Conservation (phyloP, 2,329 filamentous ascomycete species). For the Dothistroma septosporum region DNA sequence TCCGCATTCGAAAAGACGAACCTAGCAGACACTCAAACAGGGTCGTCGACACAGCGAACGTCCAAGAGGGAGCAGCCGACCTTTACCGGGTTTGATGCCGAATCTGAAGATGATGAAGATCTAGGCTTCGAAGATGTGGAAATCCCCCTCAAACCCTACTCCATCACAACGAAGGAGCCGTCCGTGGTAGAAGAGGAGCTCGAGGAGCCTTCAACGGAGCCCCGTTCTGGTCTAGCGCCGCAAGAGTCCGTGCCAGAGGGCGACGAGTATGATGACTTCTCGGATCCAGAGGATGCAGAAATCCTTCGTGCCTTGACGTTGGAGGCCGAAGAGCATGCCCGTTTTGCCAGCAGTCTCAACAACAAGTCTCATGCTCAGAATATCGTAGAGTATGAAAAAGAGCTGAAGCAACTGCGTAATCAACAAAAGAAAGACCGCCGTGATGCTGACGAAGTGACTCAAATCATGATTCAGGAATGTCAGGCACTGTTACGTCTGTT, state of each 20-base stretch:
- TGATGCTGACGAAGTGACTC: slow-evolving; percentile 94
- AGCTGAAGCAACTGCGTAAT: slow-evolving; percentile 79
- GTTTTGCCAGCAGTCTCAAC: slow-evolving; percentile 85
- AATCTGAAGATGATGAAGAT: slow-evolving; percentile 35
- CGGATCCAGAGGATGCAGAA: slow-evolving; percentile 88
- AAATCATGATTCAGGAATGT: slow-evolving; percentile 93
- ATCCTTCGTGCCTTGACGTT: slow-evolving; percentile 78
- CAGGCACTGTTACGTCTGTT: slow-evolving; percentile 87
- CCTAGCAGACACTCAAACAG: background rate
- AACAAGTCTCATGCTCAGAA: slow-evolving; percentile 66
- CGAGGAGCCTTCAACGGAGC: slow-evolving; percentile 26
- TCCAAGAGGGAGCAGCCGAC: background rate
- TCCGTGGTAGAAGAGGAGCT: slow-evolving; percentile 14
- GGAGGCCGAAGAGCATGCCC: slow-evolving; percentile 89
- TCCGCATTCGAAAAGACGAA: background rate
- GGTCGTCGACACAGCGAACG: background rate
- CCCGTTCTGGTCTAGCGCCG: slow-evolving; percentile 33
- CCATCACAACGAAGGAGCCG: slow-evolving; percentile 17
- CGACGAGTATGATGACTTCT: slow-evolving; percentile 49
- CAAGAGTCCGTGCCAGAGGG: slow-evolving; percentile 26
- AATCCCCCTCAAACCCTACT: slow-evolving; percentile 28
- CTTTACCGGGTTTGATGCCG: slow-evolving; percentile 25
- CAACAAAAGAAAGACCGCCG: slow-evolving; percentile 95
- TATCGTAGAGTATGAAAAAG: slow-evolving; percentile 75
- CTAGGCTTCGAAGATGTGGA: slow-evolving; percentile 48